phyloP scores from a whole-genome alignment of 441 rosid genomes.

The Erysimum pusillum region DNA sequence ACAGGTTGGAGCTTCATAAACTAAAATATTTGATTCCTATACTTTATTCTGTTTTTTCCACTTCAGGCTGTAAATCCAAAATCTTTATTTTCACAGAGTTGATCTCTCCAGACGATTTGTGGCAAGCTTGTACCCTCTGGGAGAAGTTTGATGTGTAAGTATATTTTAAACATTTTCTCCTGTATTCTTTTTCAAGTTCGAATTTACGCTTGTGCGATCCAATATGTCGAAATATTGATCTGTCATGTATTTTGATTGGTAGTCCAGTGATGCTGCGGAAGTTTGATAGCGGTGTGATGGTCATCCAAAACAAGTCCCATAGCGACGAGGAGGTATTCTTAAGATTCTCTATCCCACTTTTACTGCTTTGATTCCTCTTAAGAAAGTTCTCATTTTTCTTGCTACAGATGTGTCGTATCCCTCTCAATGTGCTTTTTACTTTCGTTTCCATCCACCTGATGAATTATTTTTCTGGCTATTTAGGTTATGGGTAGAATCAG shows the following conservation, averaged over 20 bases:
- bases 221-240: slow-evolving; percentile 33
- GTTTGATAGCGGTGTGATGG: slow-evolving; percentile 96
- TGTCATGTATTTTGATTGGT: slow-evolving; percentile 48
- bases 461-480: slow-evolving; percentile 5
- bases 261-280: slow-evolving; percentile 97
- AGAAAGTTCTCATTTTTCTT: slow-evolving; percentile 1
- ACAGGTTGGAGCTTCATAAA: slow-evolving; percentile 64
- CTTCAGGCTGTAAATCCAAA: slow-evolving; percentile 17
- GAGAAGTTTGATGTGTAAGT: slow-evolving; percentile 96
- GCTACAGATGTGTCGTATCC: background rate
- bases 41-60: slow-evolving; percentile 3
- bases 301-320: slow-evolving; percentile 89
- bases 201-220: slow-evolving; percentile 12
- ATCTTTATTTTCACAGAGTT: slow-evolving; percentile 58
- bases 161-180: slow-evolving; percentile 12
- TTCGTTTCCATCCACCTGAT: slow-evolving; percentile 7
- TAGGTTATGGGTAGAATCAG: slow-evolving; percentile 84
- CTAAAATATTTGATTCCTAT: slow-evolving; percentile 1
- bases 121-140: slow-evolving; percentile 95
- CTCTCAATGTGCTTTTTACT: slow-evolving; percentile 6
- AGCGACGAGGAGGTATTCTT: slow-evolving; percentile 85
- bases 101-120: slow-evolving; percentile 94
- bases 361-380: slow-evolving; percentile 10
- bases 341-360: slow-evolving; percentile 5
- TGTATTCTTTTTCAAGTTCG: background rate